Conservation (phyloP, 1,139 yeast species). For the Hyphopichia pseudoburtonii region DNA sequence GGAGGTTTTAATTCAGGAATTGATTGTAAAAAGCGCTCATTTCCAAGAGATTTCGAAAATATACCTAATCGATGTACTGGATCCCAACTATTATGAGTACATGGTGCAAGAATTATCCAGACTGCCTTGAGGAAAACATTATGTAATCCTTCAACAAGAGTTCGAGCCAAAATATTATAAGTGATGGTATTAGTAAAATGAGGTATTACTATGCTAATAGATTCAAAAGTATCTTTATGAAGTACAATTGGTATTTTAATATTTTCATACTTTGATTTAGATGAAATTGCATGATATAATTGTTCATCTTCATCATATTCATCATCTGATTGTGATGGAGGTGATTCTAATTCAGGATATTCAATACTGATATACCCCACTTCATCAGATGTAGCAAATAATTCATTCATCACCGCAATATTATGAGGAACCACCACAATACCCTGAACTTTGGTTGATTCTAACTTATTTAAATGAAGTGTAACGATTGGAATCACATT, state of each 20-base stretch:
- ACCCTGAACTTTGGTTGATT: constrained; percentile 11
- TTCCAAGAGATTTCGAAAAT: constrained; percentile 13
- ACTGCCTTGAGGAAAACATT: constrained; percentile 10
- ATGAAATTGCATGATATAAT: constrained; percentile 37
- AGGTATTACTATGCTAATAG: constrained; percentile 28
- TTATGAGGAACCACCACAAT: constrained; percentile 30
- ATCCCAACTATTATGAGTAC: constrained; percentile 31
- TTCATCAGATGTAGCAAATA: constrained; percentile 13
- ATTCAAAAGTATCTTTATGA: constrained; percentile 6
- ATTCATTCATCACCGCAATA: constrained; percentile 23
- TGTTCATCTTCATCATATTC: constrained; percentile 60
- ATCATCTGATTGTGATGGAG: constrained; percentile 17
- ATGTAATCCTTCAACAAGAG: constrained; percentile 13
- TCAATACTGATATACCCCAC: constrained; percentile 24
- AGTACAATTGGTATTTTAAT: constrained; percentile 24
- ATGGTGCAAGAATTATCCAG: constrained; percentile 40
- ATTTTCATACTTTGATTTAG: constrained; percentile 20
- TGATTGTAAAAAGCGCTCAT: constrained; percentile 7
- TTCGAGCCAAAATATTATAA: constrained; percentile 29
- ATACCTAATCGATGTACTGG: constrained; percentile 27
- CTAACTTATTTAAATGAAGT: constrained; percentile 9
- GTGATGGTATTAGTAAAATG: constrained; percentile 31
- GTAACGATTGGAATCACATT: constrained; percentile 17
- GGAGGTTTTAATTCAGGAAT: constrained; percentile 51
- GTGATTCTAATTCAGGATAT: constrained; percentile 14